phyloP scores from a whole-genome alignment of 2,329 filamentous ascomycete species.

The Paecilomyces formosus region DNA sequence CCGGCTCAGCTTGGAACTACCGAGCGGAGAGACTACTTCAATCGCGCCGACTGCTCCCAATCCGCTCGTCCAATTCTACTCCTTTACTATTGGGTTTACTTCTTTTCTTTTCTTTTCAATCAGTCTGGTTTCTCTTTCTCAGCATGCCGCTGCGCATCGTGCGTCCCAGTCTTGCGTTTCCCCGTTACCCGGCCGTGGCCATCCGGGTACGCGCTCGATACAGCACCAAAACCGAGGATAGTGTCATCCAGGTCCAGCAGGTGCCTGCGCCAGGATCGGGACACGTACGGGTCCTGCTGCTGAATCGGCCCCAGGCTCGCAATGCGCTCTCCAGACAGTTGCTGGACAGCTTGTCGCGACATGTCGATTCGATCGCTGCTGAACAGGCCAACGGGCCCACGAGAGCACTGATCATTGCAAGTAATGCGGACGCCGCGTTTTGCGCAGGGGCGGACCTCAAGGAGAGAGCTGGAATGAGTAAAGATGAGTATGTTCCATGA shows the following conservation, averaged over 20 bases:
- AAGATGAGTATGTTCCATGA: constrained; percentile 58
- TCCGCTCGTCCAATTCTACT: not conserved
- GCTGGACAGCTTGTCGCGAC: constrained; percentile 60
- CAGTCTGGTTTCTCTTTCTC: not conserved
- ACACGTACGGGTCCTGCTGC: constrained; percentile 77
- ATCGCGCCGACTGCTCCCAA: not conserved
- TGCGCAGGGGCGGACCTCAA: constrained; percentile 95
- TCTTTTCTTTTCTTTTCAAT: not conserved
- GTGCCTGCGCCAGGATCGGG: constrained; percentile 72
- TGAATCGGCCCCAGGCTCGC: constrained; percentile 76
- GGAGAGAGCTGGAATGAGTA: constrained; percentile 69
- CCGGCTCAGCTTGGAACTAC: not conserved
- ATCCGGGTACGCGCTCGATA: constrained; percentile 22
- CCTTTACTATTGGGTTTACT: too few relatives aligned
- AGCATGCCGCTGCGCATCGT: constrained; percentile 24
- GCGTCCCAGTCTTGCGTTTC: constrained; percentile 4
- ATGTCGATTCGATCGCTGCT: constrained; percentile 64
- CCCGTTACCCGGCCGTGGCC: constrained; percentile 15
- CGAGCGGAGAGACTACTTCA: not conserved
- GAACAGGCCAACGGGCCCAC: constrained; percentile 55
- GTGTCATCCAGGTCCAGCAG: constrained; percentile 59
- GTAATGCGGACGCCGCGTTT: constrained; percentile 78
- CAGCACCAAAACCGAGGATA: constrained; percentile 25
- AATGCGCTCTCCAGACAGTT: constrained; percentile 85
- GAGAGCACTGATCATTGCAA: constrained; percentile 74